Base-by-base conservation (phyloP, 768 basidiomycete species). In the Lentinula edodes region DNA sequence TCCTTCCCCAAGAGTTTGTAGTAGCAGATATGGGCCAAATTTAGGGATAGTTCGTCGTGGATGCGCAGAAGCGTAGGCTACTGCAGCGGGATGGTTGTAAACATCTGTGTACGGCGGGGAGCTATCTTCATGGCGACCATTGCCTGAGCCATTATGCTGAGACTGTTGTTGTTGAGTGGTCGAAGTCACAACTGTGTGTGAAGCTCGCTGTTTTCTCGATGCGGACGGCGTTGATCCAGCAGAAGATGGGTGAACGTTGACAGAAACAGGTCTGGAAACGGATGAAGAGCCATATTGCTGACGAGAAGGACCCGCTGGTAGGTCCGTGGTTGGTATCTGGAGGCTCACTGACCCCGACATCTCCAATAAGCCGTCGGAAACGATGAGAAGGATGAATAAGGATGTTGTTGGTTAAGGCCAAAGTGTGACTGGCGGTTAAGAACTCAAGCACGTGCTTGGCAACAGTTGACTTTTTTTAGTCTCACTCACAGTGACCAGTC, bases 1-100 rank as follows among this genome's bases (percentile, higher is more conserved):
- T 66, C 96, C 96, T 75, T 99, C 96, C 50, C 97, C 97, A 18
- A 99, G 82, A 0, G 97, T 98, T 73, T 98, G 95, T 16, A 99
- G 79, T 42, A 98, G 82, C 9, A 98, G 80, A 73, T 99, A 99
- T 0, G 95, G 94, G 0, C 97, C 97, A 66, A 99, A 98, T 74
- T 89, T 90, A 59, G 93, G 93, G 45, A 94, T 93, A 28, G 86
- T 86, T n/a, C 93, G 83, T 59, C 89, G 80, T 6, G 92, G 91
- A 67, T 94, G 92, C 0, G 90, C 88, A 0, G 88, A 82, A 4
- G 85, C 85, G 70, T 89, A 94, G n/a, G 89, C 89, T 13, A 89
- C 78, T 3, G 90, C 92, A 16, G 91, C 91, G 0, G 92, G 92
- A 70, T 94, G 91, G 2, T 88, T 81, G 72, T 92, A 91, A 23